Evolutionary conservation across 2,329 filamentous ascomycete genomes (phyloP).

Genomic region (Helotiales sp.): DNA sequence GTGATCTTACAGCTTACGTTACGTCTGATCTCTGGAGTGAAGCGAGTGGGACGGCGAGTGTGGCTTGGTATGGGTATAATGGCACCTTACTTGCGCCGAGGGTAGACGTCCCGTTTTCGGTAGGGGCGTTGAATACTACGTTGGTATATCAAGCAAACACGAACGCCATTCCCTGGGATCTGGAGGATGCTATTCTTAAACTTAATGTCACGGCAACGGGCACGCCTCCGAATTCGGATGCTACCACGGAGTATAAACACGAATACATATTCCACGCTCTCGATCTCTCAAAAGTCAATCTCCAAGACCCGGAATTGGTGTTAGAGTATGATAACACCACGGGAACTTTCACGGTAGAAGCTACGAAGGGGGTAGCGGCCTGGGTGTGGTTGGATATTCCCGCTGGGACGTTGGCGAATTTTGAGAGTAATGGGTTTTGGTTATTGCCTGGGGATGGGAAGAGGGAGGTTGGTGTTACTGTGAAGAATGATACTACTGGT

Average conservation of each 20-base stretch:
- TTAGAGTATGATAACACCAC: conserved; percentile 9
- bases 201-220: conserved; percentile 24
- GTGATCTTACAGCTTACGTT: conserved; percentile 52
- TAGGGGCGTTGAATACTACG: conserved; percentile 26
- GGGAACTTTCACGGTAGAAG: conserved; percentile 17
- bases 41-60: conserved; percentile 44
- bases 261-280: conserved; percentile 21
- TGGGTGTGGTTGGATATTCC: conserved; percentile 28
- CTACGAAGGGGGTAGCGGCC: conserved; percentile 22
- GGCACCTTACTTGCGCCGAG: conserved; percentile 41
- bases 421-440: conserved; percentile 26
- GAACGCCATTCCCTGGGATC: conserved; percentile 11
- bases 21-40: conserved; percentile 57
- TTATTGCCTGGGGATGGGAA: conserved; percentile 19
- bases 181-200: conserved; percentile 19
- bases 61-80: conserved; percentile 53
- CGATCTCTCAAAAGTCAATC: conserved; percentile 12
- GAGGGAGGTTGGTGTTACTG: conserved; percentile 12
- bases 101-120: conserved; percentile 11
- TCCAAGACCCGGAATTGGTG: conserved; percentile 16
- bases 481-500: conserved; percentile 14
- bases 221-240: conserved; percentile 15
- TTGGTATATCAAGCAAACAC: conserved; percentile 18
- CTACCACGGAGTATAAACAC: conserved; percentile 16
- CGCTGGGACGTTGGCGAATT: conserved; percentile 20